phyloP scores from a whole-genome alignment of 768 basidiomycete genomes.

The Kwoniella dendrophila region DNA sequence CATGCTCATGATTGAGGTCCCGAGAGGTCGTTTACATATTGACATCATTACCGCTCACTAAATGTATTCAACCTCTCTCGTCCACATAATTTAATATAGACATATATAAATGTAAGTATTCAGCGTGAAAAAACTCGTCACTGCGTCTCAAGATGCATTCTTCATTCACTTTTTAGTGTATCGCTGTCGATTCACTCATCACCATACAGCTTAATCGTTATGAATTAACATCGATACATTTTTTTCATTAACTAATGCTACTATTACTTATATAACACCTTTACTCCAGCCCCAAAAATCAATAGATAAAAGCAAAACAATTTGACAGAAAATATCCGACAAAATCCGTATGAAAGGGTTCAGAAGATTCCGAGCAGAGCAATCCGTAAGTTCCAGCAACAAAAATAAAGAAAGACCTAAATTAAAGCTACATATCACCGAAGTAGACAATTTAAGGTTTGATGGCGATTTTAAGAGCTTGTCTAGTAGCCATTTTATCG shows the following conservation, averaged over 20 bases:
- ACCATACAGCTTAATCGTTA: neutral
- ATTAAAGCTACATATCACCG: neutral
- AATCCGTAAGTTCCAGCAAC: neutral
- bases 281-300: neutral
- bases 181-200: too few relatives aligned
- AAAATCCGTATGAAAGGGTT: too few relatives aligned
- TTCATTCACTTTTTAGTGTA: too few relatives aligned
- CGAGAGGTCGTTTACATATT: constrained; percentile 4
- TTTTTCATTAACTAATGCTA: constrained; percentile 3
- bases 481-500: constrained; percentile 65
- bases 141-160: too few relatives aligned
- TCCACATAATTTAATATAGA: neutral
- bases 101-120: constrained; percentile 1
- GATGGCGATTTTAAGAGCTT: constrained; percentile 49
- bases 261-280: neutral
- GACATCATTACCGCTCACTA: neutral
- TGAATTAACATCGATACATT: constrained; percentile 21
- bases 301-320: neutral
- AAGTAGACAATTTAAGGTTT: constrained; percentile 25
- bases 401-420: neutral
- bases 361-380: neutral
- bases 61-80: neutral
- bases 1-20: constrained; percentile 9
- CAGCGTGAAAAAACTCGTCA: too few relatives aligned
- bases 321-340: too few relatives aligned